Base-by-base conservation (phyloP, 164 flowering plant genomes). In the Sedum album region DNA sequence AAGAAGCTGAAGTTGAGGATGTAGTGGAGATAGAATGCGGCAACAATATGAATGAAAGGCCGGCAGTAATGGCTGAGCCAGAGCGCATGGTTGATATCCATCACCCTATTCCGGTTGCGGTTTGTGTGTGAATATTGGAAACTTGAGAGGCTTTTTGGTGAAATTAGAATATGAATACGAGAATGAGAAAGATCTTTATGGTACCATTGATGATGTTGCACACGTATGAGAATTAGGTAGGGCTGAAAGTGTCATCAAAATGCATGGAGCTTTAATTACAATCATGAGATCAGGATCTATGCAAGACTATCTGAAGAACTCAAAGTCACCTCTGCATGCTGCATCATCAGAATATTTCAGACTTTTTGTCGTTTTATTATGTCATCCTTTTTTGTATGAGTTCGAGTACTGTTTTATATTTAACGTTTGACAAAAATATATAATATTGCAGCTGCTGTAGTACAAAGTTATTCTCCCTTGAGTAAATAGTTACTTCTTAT, bases 301-400 rank as follows among this genome's bases (percentile, higher is more conserved):
- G 13, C 17, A 9, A 1, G 48, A 25, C 60, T 53, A 53, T n/a
- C 14, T 53, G 60, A 53, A 53, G 60, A 53, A 53, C 31, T 13
- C 33, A 30, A 28, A 55, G 30, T 55, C 61, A 55, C 15, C 17
- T 31, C 15, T 8, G 30, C 13, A 21, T n/a, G 30, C 14, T n/a
- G 30, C 60, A 53, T 11, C 60, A 55, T 14, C 62, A 57, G 33
- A 57, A 20, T 26, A 55, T 55, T 55, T 55, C 31, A 55, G 61
- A 55, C 14, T 25, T 35, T n/a, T 55, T 55, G 10, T 26, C 31
- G 25, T 55, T n/a, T 25, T 6, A 18, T 53, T 53, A 6, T 9
- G 28, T 53, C 28, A 21, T 53, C 60, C 60, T 53, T 53, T 57
- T 26, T 28, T 18, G 33, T 28, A 57, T 33, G 62, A 26, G 62